A percentile compares a stretch with the other conserved stretches of the same genome.
Conservation (phyloP, 306 rosid species). For the Begonia masoniana region DNA sequence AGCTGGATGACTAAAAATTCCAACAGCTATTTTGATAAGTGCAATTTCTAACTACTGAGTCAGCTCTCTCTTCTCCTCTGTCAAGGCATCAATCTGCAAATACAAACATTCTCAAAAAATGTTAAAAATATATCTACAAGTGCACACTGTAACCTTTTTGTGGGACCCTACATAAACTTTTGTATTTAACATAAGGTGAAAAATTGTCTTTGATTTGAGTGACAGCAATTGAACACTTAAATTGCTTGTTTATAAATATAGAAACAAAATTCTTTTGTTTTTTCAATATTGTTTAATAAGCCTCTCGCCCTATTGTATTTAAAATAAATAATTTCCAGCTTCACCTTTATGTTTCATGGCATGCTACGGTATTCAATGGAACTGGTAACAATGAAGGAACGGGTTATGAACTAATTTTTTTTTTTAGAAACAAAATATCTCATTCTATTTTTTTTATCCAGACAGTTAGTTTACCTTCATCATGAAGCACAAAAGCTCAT, state of each 20-base stretch:
- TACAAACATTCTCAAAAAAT: background rate
- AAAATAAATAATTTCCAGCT: too few species aligned
- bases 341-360: too few species aligned
- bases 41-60: constrained; percentile 35
- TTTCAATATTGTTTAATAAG: too few species aligned
- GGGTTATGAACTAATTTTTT: too few species aligned
- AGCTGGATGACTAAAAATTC: too few species aligned
- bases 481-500: too few species aligned
- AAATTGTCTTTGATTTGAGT: constrained; percentile 16
- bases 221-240: background rate
- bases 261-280: background rate
- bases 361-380: too few species aligned
- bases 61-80: constrained; percentile 32
- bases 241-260: background rate
- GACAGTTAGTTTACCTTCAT: too few species aligned
- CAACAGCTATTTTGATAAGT: constrained; percentile 43
- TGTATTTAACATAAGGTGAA: constrained; percentile 11
- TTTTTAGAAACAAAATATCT: too few species aligned
- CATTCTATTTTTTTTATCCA: too few species aligned
- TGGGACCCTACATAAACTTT: constrained; percentile 36
- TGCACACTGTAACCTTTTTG: constrained; percentile 35
- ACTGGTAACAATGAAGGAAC: too few species aligned
- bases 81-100: constrained; percentile 44
- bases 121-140: constrained; percentile 3
- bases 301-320: too few species aligned